Evolutionary conservation across 1,284 basidiomycete genomes (phyloP), one percentile per base, ranked within the genome.

Genomic region (Hemileia vastatrix): DNA sequence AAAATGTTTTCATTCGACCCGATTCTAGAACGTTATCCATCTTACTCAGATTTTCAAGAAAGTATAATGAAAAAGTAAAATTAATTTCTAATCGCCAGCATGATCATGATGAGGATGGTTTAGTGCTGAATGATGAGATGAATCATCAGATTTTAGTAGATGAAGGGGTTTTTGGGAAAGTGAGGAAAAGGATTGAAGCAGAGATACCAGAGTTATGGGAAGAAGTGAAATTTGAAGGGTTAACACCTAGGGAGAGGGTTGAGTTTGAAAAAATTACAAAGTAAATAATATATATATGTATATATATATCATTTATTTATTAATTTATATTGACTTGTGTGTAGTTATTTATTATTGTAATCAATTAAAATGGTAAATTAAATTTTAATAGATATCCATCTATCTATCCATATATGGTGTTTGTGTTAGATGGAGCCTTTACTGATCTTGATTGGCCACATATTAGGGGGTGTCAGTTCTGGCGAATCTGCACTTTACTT

Each of bases 31-130:
- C 74, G 21, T 54, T 78, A 1, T 67, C 70, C 40, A 71, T 77
- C 6, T 65, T 79, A 52, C 56, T 78, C 11, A 77, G 76, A 58
- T 78, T 79, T 57, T 71, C 72, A 32, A 68, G 72, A 55, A 36
- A 58, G 55, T 54, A 11, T 49, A 18, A 19, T 58, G 23, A 18
- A 23, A 64, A 57, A 64, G 21, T 21, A 53, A 19, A 64, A 31
- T 57, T 60, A 63, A 5, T 3, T 33, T n/a, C n/a, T n/a, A n/a
- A 43, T n/a, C n/a, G 40, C 9, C 40, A 43, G 9, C 40, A 43
- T 43, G 4, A 27, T 51, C 49, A n/a, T 8, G n/a, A 51, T 51
- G 6, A 27, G n/a, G 3, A 27, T 19, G 3, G 6, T 50, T 50
- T 50, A 24, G 9, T 50, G 8, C 8, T 9, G 8, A 13, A 27